Evolutionary conservation across 1,139 yeast species (phyloP).

Genomic region (Blastobotrys malaysiensis): DNA sequence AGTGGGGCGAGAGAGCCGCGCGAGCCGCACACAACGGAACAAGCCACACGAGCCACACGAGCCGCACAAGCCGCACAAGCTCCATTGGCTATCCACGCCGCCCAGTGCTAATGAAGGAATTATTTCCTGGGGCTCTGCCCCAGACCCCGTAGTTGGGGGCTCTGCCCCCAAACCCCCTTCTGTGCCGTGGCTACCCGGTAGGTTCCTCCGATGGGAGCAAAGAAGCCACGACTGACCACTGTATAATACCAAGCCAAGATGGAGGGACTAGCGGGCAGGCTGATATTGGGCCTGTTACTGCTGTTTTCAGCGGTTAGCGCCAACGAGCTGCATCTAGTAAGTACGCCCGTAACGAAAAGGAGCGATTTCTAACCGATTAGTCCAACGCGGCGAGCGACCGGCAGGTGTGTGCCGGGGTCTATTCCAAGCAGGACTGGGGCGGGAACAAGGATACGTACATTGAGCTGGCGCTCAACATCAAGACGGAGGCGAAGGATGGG

Average conservation of each 20-base stretch:
- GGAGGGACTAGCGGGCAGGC: not conserved
- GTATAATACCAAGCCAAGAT: not conserved
- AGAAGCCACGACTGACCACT: not conserved
- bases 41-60: too few species aligned
- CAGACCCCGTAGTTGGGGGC: too few species aligned
- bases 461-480: slow-evolving; percentile 40
- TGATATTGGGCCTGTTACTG: not conserved
- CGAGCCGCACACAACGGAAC: too few species aligned
- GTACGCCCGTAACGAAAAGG: not conserved
- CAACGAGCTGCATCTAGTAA: slow-evolving; percentile 10
- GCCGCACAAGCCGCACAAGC: too few species aligned
- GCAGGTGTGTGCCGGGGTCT: slow-evolving; percentile 86
- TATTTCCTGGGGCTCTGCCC: too few species aligned
- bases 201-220: not conserved
- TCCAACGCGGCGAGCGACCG: slow-evolving; percentile 29
- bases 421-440: slow-evolving; percentile 81
- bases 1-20: too few species aligned
- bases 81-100: too few species aligned
- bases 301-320: not conserved
- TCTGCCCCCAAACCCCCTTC: too few species aligned
- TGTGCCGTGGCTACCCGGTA: too few species aligned
- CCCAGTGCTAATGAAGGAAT: too few species aligned
- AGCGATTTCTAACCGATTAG: not conserved
- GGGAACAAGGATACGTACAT: slow-evolving; percentile 48
- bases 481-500: slow-evolving; percentile 33